Conservation (phyloP, 495 filamentous ascomycete species). For the Penicillium roqueforti region DNA sequence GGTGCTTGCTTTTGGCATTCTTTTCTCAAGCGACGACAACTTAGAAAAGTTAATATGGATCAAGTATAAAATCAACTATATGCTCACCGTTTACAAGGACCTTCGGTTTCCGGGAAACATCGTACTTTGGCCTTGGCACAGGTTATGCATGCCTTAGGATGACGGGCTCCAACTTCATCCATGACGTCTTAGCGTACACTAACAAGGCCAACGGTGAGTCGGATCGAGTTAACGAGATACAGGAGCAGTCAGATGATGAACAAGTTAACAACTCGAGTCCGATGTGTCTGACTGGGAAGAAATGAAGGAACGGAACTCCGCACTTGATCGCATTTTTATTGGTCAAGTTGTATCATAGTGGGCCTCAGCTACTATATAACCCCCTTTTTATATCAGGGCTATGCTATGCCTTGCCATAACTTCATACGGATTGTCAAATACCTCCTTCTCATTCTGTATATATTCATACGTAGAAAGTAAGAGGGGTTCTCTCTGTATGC, state of each 20-base stretch:
- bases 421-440: no score
- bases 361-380: neutral
- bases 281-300: neutral
- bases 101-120: conserved; percentile 20
- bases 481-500: no score
- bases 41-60: neutral
- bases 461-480: no score
- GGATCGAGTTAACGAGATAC: neutral
- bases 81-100: conserved; percentile 23
- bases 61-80: neutral
- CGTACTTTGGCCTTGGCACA: conserved; percentile 30
- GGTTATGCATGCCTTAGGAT: conserved; percentile 23
- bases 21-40: conserved; percentile 25
- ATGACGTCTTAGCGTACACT: neutral
- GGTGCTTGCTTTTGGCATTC: conserved; percentile 23
- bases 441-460: no score
- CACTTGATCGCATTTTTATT: neutral
- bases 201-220: neutral
- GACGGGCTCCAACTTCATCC: conserved; percentile 9
- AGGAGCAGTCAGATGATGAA: neutral
- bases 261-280: neutral
- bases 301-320: neutral
- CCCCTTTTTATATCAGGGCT: neutral
- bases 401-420: no score
- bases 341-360: neutral